phyloP scores from a whole-genome alignment of 1,139 yeast genomes.

The Nematodospora anomalae region DNA sequence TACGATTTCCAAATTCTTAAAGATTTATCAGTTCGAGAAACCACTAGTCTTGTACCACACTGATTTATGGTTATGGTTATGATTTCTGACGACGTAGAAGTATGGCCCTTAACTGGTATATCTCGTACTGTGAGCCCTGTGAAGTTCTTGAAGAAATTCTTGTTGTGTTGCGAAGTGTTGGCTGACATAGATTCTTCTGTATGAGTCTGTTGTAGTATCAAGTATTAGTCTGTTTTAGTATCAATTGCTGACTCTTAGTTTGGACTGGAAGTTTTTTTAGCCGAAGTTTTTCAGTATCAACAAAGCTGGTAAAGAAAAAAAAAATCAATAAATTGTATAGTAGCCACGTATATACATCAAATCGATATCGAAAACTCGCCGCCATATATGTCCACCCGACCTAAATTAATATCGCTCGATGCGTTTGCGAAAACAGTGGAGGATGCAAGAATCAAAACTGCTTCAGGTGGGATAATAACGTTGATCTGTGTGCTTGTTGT shows the following conservation, averaged over 20 bases:
- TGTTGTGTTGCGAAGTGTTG: slow-evolving; percentile 10
- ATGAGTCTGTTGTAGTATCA: slow-evolving; percentile 1
- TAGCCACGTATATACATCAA: slow-evolving; percentile 7
- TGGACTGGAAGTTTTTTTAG: no score
- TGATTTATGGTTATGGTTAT: slow-evolving; percentile 34
- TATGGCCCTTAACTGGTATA: slow-evolving; percentile 27
- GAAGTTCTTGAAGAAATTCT: slow-evolving; percentile 25
- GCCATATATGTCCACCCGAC: slow-evolving; percentile 25
- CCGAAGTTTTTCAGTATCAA: background rate
- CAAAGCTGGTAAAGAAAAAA: slow-evolving; percentile 1
- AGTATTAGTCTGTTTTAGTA: background rate
- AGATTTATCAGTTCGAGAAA: slow-evolving; percentile 47
- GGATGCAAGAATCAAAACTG: slow-evolving; percentile 84
- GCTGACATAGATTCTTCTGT: background rate
- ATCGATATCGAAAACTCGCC: background rate
- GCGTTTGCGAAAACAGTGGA: slow-evolving; percentile 94
- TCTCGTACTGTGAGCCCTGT: slow-evolving; percentile 25
- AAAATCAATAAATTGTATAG: slow-evolving; percentile 1
- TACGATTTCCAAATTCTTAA: slow-evolving; percentile 43
- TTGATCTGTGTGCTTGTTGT: slow-evolving; percentile 65
- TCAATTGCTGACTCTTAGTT: no score
- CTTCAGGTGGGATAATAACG: slow-evolving; percentile 88
- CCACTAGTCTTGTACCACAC: slow-evolving; percentile 46
- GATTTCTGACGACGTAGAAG: slow-evolving; percentile 30
- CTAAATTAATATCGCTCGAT: slow-evolving; percentile 66